phyloP scores from a whole-genome alignment of 371 early-diverging fungal genomes.

The Rhizopus arrhizus region DNA sequence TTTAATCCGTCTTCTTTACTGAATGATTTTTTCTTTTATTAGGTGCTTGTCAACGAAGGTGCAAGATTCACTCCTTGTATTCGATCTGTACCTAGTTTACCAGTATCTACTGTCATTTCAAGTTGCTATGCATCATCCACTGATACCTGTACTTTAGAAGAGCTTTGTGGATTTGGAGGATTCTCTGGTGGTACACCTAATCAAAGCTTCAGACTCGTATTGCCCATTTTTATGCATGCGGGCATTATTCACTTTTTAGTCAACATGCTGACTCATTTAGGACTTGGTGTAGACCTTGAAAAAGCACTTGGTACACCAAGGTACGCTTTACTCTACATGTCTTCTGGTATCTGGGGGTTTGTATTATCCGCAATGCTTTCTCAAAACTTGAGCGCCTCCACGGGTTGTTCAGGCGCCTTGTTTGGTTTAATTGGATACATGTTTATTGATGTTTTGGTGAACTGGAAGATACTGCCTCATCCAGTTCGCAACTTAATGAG shows the following conservation, averaged over 20 bases:
- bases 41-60: conserved; percentile 60
- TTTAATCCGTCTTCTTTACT: neutral
- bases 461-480: conserved; percentile 71
- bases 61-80: conserved; percentile 70
- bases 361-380: conserved; percentile 78
- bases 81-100: conserved; percentile 43
- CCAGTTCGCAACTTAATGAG: conserved; percentile 75
- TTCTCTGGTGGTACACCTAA: conserved; percentile 51
- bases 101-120: conserved; percentile 13
- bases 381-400: conserved; percentile 58
- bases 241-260: conserved; percentile 79
- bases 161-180: conserved; percentile 61
- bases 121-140: conserved; percentile 31
- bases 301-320: conserved; percentile 74
- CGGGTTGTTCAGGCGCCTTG: conserved; percentile 86
- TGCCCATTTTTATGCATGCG: conserved; percentile 87
- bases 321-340: conserved; percentile 73
- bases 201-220: conserved; percentile 80
- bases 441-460: conserved; percentile 77
- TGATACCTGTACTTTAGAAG: conserved; percentile 50
- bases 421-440: conserved; percentile 83
- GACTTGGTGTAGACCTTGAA: conserved; percentile 76
- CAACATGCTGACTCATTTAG: conserved; percentile 76
- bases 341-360: conserved; percentile 80
- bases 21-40: neutral